Evolutionary conservation across 1,139 yeast genomes (phyloP), one percentile per base, ranked within the genome.

Genomic region (Wickerhamomyces sp.): DNA sequence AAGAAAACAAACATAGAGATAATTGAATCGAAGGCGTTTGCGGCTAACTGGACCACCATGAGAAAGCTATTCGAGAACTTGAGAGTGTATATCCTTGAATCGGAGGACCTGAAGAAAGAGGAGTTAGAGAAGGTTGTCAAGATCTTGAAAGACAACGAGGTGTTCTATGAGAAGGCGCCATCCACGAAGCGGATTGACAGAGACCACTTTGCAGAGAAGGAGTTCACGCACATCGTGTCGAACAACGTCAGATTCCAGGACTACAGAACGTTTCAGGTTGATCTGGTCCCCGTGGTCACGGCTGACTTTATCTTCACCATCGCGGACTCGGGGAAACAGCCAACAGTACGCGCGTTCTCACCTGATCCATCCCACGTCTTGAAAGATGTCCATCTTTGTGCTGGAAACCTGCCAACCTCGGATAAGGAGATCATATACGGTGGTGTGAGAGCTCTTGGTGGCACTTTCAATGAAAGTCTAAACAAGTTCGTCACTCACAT

Each of bases 401-500:
- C 78, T 16, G 76, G 84, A 13, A 72, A 74, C 29, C 59, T 83
- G 25, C 67, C 80, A 0, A 57, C 56, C 2, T 78, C 78, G 8
- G 91, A 82, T 46, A 68, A 70, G 33, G 89, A 80, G 38, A 75
- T 72, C 11, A 69, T 82, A 15, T 73, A 76, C 45, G 84, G 77
- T 4, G 86, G 81, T 0, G 78, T 83, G 0, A 58, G 72, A 22
- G 81, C 85, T 0, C 68, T 84, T 45, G 96, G 95, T 1, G 96
- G 96, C 1, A 74, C 71, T 32, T 79, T 66, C 51, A 61, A 76
- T 37, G 81, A 79, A 37, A 67, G 70, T n/a, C 58, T 88, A 23
- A 77, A 86, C 9, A 70, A 72, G 35, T 71, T 71, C 42, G 84
- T 94, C 2, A 86, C 96, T 0, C 96, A 89, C 63, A 66, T 87